phyloP scores from a whole-genome alignment of 352 stramenopile species.

The Halophytophthora batemanensis region DNA sequence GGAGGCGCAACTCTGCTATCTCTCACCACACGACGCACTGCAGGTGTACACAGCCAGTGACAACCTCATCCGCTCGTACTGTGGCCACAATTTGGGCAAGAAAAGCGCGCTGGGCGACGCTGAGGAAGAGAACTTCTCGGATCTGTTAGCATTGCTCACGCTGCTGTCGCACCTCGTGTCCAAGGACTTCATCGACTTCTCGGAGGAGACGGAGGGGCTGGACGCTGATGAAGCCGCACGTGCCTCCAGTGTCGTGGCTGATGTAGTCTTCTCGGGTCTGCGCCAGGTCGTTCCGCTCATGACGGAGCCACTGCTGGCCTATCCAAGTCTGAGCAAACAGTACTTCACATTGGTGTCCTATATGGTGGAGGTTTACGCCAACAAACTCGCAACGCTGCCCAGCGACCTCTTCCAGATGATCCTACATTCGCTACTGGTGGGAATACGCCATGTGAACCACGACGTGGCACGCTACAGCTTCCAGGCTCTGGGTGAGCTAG shows the following conservation, averaged over 20 bases:
- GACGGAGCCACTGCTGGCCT: slow-evolving; percentile 85
- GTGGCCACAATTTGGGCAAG: slow-evolving; percentile 64
- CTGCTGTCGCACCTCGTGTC: slow-evolving; percentile 75
- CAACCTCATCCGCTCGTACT: slow-evolving; percentile 68
- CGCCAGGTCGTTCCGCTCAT: slow-evolving; percentile 88
- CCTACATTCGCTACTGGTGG: slow-evolving; percentile 68
- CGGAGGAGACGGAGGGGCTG: slow-evolving; percentile 59
- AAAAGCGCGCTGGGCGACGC: slow-evolving; percentile 56
- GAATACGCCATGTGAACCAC: slow-evolving; percentile 67
- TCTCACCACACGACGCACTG: slow-evolving; percentile 60
- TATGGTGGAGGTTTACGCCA: slow-evolving; percentile 84
- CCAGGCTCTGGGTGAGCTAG: slow-evolving; percentile 75
- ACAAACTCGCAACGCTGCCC: slow-evolving; percentile 68
- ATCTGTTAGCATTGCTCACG: slow-evolving; percentile 73
- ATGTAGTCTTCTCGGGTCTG: slow-evolving; percentile 88
- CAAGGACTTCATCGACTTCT: slow-evolving; percentile 88
- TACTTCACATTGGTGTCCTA: slow-evolving; percentile 89
- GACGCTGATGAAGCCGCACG: slow-evolving; percentile 53
- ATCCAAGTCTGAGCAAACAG: slow-evolving; percentile 81
- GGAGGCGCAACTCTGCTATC: slow-evolving; percentile 78
- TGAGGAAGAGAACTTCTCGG: slow-evolving; percentile 76
- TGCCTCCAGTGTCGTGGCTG: slow-evolving; percentile 66
- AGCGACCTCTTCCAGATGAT: slow-evolving; percentile 71
- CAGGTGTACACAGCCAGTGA: slow-evolving; percentile 73
- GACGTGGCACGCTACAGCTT: slow-evolving; percentile 83